These are phyloP conservation scores for Jaminaea rosea DNA, from an alignment of 1,284 basidiomycete species.

Conservation along the genomic window DNA sequence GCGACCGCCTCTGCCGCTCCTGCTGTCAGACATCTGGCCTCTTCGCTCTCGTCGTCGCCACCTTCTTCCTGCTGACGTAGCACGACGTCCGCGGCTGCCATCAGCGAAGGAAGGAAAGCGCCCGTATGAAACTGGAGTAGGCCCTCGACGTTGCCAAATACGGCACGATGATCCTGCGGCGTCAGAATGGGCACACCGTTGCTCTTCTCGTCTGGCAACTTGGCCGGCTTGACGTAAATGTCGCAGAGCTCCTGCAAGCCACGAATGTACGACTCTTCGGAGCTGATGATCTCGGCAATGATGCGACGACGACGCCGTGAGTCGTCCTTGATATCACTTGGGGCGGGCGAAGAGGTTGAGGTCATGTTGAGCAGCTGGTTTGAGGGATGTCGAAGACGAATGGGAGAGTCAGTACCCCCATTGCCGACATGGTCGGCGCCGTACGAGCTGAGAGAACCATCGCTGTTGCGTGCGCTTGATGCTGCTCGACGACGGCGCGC, in stretches of 20 bases:
- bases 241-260: constrained; percentile 84
- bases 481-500: neutral
- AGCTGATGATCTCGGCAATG: constrained; percentile 55
- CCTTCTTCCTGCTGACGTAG: constrained; percentile 11
- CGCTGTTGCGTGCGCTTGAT: neutral
- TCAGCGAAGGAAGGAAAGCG: constrained; percentile 80
- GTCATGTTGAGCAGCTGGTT: no score
- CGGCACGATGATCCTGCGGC: constrained; percentile 72
- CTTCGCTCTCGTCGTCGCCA: constrained; percentile 52
- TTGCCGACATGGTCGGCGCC: neutral
- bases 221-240: constrained; percentile 83
- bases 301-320: constrained; percentile 39
- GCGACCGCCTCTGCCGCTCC: constrained; percentile 73
- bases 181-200: constrained; percentile 68
- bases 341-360: neutral
- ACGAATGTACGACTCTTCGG: constrained; percentile 89
- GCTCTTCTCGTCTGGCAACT: constrained; percentile 54
- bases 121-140: constrained; percentile 84
- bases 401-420: neutral
- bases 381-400: neutral
- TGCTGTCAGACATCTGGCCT: constrained; percentile 65
- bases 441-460: neutral
- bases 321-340: constrained; percentile 31
- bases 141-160: constrained; percentile 83
- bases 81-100: constrained; percentile 56